Conservation (phyloP, 257 asterid species). For the Cynanchum wilfordii region DNA sequence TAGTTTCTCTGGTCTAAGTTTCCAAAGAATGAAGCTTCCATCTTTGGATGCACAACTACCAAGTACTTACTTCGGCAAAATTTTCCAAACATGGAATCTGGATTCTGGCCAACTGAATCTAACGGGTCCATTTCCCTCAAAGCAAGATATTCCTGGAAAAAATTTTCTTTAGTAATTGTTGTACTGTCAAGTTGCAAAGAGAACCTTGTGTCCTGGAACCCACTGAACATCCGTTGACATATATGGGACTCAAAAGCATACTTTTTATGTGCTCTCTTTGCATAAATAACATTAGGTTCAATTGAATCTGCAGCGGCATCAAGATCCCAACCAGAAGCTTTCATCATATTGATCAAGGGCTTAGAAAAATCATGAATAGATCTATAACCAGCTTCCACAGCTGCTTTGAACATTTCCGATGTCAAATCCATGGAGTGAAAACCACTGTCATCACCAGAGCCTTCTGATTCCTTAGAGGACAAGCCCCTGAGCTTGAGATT, state of each 20-base stretch:
- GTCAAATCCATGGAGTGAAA: slow-evolving; percentile 45
- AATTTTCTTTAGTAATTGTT: slow-evolving; percentile 36
- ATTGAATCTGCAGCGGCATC: slow-evolving; percentile 93
- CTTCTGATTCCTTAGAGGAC: slow-evolving; percentile 75
- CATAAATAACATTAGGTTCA: slow-evolving; percentile 63
- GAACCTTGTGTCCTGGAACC: slow-evolving; percentile 79
- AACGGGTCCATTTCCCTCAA: slow-evolving; percentile 82
- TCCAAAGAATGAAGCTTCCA: slow-evolving; percentile 94
- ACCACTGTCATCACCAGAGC: slow-evolving; percentile 51
- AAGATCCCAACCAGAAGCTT: slow-evolving; percentile 99
- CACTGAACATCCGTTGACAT: slow-evolving; percentile 88
- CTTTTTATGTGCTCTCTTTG: slow-evolving; percentile 96
- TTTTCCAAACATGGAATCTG: slow-evolving; percentile 67
- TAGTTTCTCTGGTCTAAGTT: slow-evolving; percentile 79
- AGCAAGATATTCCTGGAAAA: slow-evolving; percentile 62
- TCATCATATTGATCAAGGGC: slow-evolving; percentile 98
- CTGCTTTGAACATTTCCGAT: slow-evolving; percentile 65
- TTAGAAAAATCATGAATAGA: slow-evolving; percentile 96
- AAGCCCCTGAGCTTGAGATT: slow-evolving; percentile 93
- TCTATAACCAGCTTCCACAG: slow-evolving; percentile 73
- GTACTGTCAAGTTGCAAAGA: slow-evolving; percentile 43
- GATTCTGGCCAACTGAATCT: slow-evolving; percentile 71
- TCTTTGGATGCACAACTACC: slow-evolving; percentile 69
- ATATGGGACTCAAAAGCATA: slow-evolving; percentile 95
- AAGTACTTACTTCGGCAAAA: slow-evolving; percentile 79